Base-by-base conservation (phyloP, 2,329 filamentous ascomycete species). In the Botrytis fragariae region DNA sequence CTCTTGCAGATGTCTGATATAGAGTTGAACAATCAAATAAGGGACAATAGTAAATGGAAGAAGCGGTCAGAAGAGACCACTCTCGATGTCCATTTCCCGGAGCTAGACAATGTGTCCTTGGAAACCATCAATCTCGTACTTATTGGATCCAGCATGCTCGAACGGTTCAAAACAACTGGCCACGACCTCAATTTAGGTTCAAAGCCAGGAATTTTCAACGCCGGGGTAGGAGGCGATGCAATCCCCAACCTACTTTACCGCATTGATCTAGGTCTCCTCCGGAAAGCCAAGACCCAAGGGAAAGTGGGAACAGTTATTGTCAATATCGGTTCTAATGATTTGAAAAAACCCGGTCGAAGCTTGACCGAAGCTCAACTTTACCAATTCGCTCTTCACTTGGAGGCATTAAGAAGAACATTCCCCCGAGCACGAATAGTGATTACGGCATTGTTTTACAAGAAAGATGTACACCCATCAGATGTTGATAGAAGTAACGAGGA, bases 81-180 rank as follows among this genome's bases (percentile, higher is more conserved):
- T 44, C 32, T 72, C 37, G 20, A 68, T 35, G 59, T 48, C 25
- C 61, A 72, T 45, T 72, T 68, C 29, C 48, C 62, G 29, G 62
- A 68, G 39, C n/a, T 72, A 32, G 48, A 72, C 20, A 29, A 57
- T 29, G n/a, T 37, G n/a, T 35, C 9, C 12, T 54, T 37, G 4
- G 37, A 59, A 42, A 20, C 12, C 22, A 59, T 14, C 44, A 67
- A 61, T 22, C 48, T 68, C 37, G 22, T 74, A 16, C 71, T 75
- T 7, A 69, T 74, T 54, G 74, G 69, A 35, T 64, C 74, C 60
- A 73, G 64, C 51, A 76, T 76, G 73, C 59, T 74, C 16, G 69
- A 74, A 35, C 71, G 73, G 12, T 70, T 74, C 54, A 69, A 74
- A 48, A 74, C 72, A 25, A 73, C 69, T 7, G 73, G 65, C 9